phyloP scores from a whole-genome alignment of 768 basidiomycete species.

The Lenzites betulinus region DNA sequence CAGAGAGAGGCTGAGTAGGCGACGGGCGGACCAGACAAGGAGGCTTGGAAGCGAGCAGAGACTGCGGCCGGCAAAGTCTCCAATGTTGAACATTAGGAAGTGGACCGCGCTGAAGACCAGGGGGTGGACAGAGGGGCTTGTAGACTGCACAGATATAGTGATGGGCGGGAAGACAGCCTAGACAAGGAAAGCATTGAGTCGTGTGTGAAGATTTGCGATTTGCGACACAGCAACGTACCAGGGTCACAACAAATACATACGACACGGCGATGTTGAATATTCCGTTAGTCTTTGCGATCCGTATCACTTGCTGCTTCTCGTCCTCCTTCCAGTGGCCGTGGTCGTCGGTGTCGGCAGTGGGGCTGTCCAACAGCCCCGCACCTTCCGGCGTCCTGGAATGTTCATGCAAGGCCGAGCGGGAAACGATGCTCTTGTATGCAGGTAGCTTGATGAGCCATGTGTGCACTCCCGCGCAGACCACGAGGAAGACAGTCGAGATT shows the following conservation, averaged over 20 bases:
- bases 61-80: conserved; percentile 72
- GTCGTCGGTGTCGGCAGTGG: conserved; percentile 19
- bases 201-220: neutral
- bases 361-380: conserved; percentile 35
- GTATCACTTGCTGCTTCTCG: conserved; percentile 47
- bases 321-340: conserved; percentile 29
- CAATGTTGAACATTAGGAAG: conserved; percentile 74
- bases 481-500: conserved; percentile 66
- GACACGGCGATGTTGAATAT: conserved; percentile 72
- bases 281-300: conserved; percentile 64
- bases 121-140: conserved; percentile 67
- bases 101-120: conserved; percentile 81
- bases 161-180: conserved; percentile 89
- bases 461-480: conserved; percentile 55
- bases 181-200: conserved; percentile 3
- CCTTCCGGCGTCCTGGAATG: conserved; percentile 5
- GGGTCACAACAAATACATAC: conserved; percentile 76
- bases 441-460: conserved; percentile 59
- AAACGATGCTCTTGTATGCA: conserved; percentile 55
- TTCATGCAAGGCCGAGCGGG: neutral
- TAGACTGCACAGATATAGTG: conserved; percentile 73
- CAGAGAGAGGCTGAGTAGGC: conserved; percentile 63
- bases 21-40: conserved; percentile 66
- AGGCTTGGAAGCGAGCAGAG: conserved; percentile 66
- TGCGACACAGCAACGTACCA: conserved; percentile 51